Conservation (phyloP, 2,329 filamentous ascomycete species). For the Fusarium albosuccineum region DNA sequence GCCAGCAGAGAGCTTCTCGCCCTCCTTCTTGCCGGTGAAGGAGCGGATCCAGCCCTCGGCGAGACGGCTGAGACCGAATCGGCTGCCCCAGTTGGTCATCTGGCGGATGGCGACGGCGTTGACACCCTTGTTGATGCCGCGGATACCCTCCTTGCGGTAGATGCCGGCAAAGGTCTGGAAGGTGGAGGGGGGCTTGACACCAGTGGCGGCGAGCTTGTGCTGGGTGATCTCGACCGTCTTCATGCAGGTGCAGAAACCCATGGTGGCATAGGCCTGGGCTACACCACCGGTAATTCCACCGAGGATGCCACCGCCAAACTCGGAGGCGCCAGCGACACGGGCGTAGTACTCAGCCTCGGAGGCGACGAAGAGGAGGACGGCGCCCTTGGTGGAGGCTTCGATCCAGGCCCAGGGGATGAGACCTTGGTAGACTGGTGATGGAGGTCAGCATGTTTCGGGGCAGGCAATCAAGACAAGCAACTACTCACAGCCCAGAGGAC, state of each 20-base stretch:
- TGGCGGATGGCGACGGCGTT: constrained; percentile 98
- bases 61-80: constrained; percentile 93
- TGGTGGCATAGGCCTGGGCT: constrained; percentile 98
- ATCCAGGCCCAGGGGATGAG: constrained; percentile 99
- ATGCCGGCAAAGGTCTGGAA: constrained; percentile 98
- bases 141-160: constrained; percentile 92
- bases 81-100: constrained; percentile 99
- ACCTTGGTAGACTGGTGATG: constrained; percentile 91
- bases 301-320: constrained; percentile 89
- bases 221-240: constrained; percentile 99
- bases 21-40: constrained; percentile 81
- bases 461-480: neutral
- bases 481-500: constrained; percentile 89
- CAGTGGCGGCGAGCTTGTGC: constrained; percentile 88
- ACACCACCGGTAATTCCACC: constrained; percentile 96
- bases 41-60: constrained; percentile 90
- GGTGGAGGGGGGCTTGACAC: constrained; percentile 88
- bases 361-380: constrained; percentile 98
- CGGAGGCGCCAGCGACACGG: constrained; percentile 82
- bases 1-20: constrained; percentile 79
- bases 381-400: constrained; percentile 99
- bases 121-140: constrained; percentile 97
- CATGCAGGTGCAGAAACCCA: constrained; percentile 99
- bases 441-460: neutral
- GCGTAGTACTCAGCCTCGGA: constrained; percentile 98